Percentiles rank a stretch among this genome's conserved stretches.
Evolutionary conservation across 2,329 filamentous ascomycete species (phyloP).

Genomic region (Nigrograna mackinnonii): DNA sequence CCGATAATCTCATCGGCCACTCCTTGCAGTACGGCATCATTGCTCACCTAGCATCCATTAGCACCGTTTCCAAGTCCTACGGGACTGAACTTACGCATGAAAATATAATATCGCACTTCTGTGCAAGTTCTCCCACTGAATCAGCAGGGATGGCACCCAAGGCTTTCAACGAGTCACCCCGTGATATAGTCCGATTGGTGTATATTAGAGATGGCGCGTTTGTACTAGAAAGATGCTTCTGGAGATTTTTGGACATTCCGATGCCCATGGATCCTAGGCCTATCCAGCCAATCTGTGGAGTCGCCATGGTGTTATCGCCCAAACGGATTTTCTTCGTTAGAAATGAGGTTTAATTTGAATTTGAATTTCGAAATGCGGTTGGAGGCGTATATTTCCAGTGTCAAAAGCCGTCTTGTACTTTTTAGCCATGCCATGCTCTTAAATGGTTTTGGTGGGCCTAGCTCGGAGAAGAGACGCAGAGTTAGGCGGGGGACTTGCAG

Average conservation of each 20-base stretch:
- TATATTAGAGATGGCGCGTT: not conserved
- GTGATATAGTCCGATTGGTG: not conserved
- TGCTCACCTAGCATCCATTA: not conserved
- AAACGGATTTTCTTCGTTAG: no score
- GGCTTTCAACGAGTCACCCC: not conserved
- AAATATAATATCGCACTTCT: not conserved
- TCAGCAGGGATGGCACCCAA: not conserved
- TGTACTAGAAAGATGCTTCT: not conserved
- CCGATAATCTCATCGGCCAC: not conserved
- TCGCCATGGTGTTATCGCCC: no score
- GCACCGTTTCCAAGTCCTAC: no score
- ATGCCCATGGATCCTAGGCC: not conserved
- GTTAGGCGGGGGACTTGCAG: no score
- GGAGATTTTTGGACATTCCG: not conserved
- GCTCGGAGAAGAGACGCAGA: no score
- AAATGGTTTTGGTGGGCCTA: no score
- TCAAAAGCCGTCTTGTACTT: no score
- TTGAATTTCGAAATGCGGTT: no score
- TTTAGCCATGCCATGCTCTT: no score
- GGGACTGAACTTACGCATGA: not conserved
- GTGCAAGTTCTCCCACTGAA: not conserved
- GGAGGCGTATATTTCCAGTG: no score
- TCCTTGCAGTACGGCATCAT: not conserved
- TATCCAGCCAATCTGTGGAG: not conserved
- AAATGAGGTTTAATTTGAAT: no score